Percentiles rank a stretch among this genome's conserved stretches.
Conservation (phyloP, 2,329 filamentous ascomycete genomes). For the Hirsutella rhossiliensis region DNA sequence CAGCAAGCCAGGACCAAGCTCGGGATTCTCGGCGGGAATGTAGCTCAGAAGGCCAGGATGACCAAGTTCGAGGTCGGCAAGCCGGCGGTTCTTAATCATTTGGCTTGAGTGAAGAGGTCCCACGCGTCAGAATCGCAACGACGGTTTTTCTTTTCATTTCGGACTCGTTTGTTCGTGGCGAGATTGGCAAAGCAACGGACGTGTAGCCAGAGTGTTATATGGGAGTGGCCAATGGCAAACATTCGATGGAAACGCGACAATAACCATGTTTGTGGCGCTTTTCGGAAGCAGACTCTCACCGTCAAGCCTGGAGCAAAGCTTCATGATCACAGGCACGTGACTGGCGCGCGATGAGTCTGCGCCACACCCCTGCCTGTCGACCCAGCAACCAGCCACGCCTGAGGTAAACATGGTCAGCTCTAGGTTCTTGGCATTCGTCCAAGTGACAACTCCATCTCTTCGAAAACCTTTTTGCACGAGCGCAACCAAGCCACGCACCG, state of each 20-base stretch:
- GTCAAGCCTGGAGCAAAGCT: not conserved
- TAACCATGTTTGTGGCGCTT: too few species aligned
- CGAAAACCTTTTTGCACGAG: not conserved
- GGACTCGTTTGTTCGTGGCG: constrained; percentile 4
- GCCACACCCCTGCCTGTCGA: constrained; percentile 5
- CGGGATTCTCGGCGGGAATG: constrained; percentile 11
- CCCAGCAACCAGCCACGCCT: constrained; percentile 8
- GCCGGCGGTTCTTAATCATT: constrained; percentile 24
- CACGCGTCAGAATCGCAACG: constrained; percentile 12
- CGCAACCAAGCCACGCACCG: not conserved
- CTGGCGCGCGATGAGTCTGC: not conserved
- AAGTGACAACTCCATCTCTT: too few species aligned
- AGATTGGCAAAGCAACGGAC: not conserved
- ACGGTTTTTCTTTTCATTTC: constrained; percentile 21
- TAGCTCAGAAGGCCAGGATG: constrained; percentile 21
- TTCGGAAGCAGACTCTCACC: too few species aligned
- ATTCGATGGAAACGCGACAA: too few species aligned
- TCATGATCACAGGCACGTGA: constrained; percentile 9
- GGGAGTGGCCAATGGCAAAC: too few species aligned
- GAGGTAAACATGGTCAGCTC: constrained; percentile 4
- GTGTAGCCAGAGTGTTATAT: not conserved
- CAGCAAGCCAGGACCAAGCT: constrained; percentile 13
- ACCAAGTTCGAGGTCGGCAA: constrained; percentile 19
- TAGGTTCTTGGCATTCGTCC: too few species aligned
- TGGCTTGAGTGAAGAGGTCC: constrained; percentile 18